Evolutionary conservation across 2,329 filamentous ascomycete genomes (phyloP), one percentile per base, ranked within the genome.

Genomic region (Ambrosiella beaveri): DNA sequence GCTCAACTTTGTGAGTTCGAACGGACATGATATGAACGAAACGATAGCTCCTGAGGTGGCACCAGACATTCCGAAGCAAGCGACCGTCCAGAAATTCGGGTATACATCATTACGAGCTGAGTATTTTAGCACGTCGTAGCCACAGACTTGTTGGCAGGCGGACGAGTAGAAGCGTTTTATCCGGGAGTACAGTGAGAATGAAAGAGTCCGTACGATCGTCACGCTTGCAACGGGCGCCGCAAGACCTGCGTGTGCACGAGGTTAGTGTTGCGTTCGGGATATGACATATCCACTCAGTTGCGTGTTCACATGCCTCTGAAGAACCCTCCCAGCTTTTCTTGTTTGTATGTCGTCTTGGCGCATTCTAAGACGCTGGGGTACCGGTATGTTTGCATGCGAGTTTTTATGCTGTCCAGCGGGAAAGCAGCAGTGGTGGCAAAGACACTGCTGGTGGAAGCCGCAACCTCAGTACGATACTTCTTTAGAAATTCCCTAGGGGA

Each of bases 1-100:
- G 68, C 85, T 90, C 60, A 93, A 75, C 69, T 94, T 94, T n/a
- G 86, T 90, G 68, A 94, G 76, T 69, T 94, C 88, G 67, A 94
- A 94, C 1, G 88, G 88, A 66, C 88, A 94, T 63, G 88, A 86
- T 64, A 93, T 80, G 55, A 85, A 75, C 7, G 88, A 90, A 58
- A 93, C 90, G 61, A 81, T 78, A 19, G 85, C 88, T 58, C 88
- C 88, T 55, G 88, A 85, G 11, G 84, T 86, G 45, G 86, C 86
- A 55, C 88, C 87, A 49, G 87, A 85, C 9, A 82, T 78, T 27
- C 84, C 85, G 70, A 90, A 91, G 66, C 86, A 90, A 58, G 80
- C 74, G 57, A 90, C 73, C 0, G 87, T 88, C 65, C 84, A 82
- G 8, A 87, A 63, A 51, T 79, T 89, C 40, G 88, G 88, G 63